Conservation (phyloP, 768 basidiomycete species). For the Termitomyces sp. region DNA sequence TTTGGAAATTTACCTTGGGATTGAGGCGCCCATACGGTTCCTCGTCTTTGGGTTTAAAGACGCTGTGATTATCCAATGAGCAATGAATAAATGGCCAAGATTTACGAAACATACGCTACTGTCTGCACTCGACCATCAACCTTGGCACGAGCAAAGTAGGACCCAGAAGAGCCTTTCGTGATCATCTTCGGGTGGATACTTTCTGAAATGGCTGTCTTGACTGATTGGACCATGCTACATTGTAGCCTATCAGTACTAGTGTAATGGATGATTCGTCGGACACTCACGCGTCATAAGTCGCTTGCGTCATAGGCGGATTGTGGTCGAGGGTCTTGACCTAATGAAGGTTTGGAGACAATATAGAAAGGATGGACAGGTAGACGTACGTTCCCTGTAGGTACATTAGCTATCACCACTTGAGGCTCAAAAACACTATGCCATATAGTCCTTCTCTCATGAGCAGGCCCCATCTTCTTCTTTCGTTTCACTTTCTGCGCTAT, state of each 20-base stretch:
- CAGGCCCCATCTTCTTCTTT: slow-evolving; percentile 67
- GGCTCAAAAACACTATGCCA: slow-evolving; percentile 82
- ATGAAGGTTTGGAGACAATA: background rate
- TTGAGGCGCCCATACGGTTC: slow-evolving; percentile 87
- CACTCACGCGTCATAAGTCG: slow-evolving; percentile 66
- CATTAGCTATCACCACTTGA: slow-evolving; percentile 32
- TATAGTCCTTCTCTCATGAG: slow-evolving; percentile 66
- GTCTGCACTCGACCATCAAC: slow-evolving; percentile 73
- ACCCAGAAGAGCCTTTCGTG: slow-evolving; percentile 82
- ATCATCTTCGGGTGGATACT: slow-evolving; percentile 93
- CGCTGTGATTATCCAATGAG: slow-evolving; percentile 34
- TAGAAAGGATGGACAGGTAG: background rate
- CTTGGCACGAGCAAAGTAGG: slow-evolving; percentile 88
- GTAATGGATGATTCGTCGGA: background rate
- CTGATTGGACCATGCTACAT: slow-evolving; percentile 57
- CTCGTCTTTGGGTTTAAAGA: slow-evolving; percentile 91
- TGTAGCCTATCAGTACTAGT: slow-evolving; percentile 1
- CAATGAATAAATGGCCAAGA: background rate
- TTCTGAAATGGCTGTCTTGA: slow-evolving; percentile 64
- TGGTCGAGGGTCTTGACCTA: slow-evolving; percentile 83
- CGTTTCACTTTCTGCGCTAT: slow-evolving; percentile 83
- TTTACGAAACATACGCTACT: slow-evolving; percentile 61
- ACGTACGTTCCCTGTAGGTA: slow-evolving; percentile 35
- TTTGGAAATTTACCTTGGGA: slow-evolving; percentile 56
- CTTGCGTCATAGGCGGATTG: slow-evolving; percentile 68